These are phyloP conservation scores for Creolimax fragrantissima DNA, from an alignment of 78 protist species.

Conservation along the genomic window DNA sequence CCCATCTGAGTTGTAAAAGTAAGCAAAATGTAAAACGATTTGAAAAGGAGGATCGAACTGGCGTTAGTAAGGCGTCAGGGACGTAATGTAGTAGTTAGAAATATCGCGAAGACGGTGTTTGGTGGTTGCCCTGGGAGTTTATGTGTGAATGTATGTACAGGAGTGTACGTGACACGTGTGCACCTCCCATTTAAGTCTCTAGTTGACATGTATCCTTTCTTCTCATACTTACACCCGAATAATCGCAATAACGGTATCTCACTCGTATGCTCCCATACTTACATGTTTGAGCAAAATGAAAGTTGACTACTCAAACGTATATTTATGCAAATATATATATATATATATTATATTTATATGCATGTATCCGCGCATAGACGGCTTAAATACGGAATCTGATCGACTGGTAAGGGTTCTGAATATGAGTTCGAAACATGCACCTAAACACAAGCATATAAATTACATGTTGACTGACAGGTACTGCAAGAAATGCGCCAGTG, in stretches of 20 bases:
- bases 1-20: not conserved
- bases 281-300: no score
- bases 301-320: not conserved
- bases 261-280: no score
- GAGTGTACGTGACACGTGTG: not conserved
- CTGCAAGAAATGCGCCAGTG: constrained; percentile 43
- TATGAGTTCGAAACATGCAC: no score
- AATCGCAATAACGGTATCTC: no score
- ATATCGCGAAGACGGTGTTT: no score
- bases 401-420: not conserved
- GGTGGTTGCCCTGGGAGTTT: not conserved
- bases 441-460: no score
- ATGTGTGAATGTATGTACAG: not conserved
- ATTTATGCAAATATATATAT: not conserved
- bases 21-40: not conserved
- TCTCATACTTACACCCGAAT: not conserved
- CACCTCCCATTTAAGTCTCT: not conserved
- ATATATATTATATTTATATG: not conserved
- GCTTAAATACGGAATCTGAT: no score
- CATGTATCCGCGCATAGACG: not conserved
- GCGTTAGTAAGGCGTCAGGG: no score
- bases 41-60: not conserved
- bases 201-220: not conserved
- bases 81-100: no score
- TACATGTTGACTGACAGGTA: not conserved